These are phyloP conservation scores for Paracorniculantispora psalliotae DNA, from an alignment of 2,329 filamentous ascomycete species.

Conservation along the genomic window DNA sequence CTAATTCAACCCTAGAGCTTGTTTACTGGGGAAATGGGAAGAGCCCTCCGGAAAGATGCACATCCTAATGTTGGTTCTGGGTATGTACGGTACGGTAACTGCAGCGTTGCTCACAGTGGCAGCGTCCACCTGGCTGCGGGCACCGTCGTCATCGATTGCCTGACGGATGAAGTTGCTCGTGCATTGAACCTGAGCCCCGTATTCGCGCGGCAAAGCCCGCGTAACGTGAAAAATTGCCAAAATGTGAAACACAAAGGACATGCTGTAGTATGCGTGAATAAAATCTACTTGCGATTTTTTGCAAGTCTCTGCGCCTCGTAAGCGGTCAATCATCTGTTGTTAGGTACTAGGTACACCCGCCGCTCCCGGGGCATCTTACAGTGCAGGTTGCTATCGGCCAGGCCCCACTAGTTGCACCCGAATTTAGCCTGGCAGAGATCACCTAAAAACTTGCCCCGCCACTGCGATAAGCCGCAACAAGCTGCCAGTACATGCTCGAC, in stretches of 20 bases:
- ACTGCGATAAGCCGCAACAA: conserved; percentile 11
- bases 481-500: background rate
- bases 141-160: conserved; percentile 4
- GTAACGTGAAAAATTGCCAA: background rate
- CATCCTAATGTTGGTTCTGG: too few relatives aligned
- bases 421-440: conserved; percentile 4
- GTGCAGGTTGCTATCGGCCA: background rate
- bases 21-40: too few relatives aligned
- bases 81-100: too few relatives aligned
- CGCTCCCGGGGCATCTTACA: too few relatives aligned
- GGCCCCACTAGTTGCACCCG: background rate
- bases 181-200: background rate
- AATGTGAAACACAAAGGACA: background rate
- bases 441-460: conserved; percentile 10
- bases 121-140: background rate
- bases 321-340: too few relatives aligned
- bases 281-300: background rate
- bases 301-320: background rate
- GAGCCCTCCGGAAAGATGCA: too few relatives aligned
- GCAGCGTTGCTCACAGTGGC: too few relatives aligned
- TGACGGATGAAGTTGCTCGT: background rate
- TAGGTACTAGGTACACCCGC: too few relatives aligned
- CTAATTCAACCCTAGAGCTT: too few relatives aligned
- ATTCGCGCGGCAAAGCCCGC: background rate
- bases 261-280: background rate